These are phyloP conservation scores for Saccharomyces hybrid DNA, from an alignment of 1,139 yeast species.

Conservation along the genomic window DNA sequence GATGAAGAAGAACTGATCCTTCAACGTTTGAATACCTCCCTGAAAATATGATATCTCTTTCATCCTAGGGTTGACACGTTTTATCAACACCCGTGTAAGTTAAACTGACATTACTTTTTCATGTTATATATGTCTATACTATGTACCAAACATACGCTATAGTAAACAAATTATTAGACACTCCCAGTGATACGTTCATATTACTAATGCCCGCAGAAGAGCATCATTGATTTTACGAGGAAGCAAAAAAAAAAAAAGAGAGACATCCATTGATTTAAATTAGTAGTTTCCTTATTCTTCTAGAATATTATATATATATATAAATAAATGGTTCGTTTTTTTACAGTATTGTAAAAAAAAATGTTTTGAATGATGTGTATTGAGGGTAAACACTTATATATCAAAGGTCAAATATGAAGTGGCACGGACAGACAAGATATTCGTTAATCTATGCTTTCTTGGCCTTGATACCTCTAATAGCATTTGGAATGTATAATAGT, in stretches of 20 bases:
- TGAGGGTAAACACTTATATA: not conserved
- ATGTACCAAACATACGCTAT: not conserved
- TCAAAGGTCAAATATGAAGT: slow-evolving; percentile 1
- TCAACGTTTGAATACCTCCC: slow-evolving; percentile 5
- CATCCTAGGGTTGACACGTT: not conserved
- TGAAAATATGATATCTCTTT: slow-evolving; percentile 7
- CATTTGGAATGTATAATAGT: slow-evolving; percentile 72
- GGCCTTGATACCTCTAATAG: slow-evolving; percentile 63
- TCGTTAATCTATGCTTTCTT: slow-evolving; percentile 17
- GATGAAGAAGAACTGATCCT: slow-evolving; percentile 15
- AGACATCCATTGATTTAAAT: not conserved
- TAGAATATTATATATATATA: not conserved
- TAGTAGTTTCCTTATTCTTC: not conserved
- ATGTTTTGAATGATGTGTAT: not conserved
- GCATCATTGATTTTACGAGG: not conserved
- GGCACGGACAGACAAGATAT: not conserved
- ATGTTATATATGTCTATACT: not conserved
- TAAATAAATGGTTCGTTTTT: not conserved
- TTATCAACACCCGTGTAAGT: not conserved
- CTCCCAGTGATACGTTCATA: not conserved
- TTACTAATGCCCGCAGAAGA: not conserved
- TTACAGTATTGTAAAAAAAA: not conserved
- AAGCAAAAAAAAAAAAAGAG: not conserved
- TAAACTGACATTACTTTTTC: not conserved
- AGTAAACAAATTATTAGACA: not conserved